Base-by-base conservation (phyloP, 2,329 filamentous ascomycete genomes). In the Monosporascus ibericus region DNA sequence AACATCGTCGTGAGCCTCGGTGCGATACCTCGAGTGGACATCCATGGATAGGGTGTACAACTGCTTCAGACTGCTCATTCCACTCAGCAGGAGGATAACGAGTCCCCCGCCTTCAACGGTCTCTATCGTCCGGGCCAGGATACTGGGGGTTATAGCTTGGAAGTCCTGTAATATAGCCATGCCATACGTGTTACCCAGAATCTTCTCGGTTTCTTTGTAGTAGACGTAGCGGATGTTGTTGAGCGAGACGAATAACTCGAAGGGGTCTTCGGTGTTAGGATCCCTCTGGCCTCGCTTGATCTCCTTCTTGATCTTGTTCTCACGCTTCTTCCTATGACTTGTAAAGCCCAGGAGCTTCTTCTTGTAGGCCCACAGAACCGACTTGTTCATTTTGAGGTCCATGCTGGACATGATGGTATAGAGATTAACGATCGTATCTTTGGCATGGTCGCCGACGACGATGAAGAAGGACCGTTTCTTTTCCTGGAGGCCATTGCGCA, bases 151-250 rank as follows among this genome's bases (percentile, higher is more conserved):
- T 61, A 99, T 82, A 40, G 92, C 94, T 72, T 99, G 94, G 64
- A 99, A 99, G 68, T 99, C 94, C 71, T 99, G 94, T 61, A 99
- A 75, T 59, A 99, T 95, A 70, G 91, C 96, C 90, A 96, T 96
- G 68, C 92, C 92, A 68, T 94, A 99, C 44, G 94, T 99, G 70
- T 97, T 95, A 69, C 94, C 94, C 52, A 97, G 74, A 66, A 99
- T 96, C 78, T 96, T 97, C 66, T 99, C 94, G 27, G 94, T 97
- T 75, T 99, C 94, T 74, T 99, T 99, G 78, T 99, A 99, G 79
- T 96, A 99, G 53, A 94, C 90, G 81, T 99, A 99, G 71, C 94
- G 88, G 69, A 99, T 96, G 71, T 96, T 91, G 75, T 97, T 89
- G 52, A 96, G 85, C 53, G 91, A 94, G 63, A 97, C 87, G 73